Evolutionary conservation across 176 grass and related monocot species (phyloP).

Genomic region (Bromus sterilis): DNA sequence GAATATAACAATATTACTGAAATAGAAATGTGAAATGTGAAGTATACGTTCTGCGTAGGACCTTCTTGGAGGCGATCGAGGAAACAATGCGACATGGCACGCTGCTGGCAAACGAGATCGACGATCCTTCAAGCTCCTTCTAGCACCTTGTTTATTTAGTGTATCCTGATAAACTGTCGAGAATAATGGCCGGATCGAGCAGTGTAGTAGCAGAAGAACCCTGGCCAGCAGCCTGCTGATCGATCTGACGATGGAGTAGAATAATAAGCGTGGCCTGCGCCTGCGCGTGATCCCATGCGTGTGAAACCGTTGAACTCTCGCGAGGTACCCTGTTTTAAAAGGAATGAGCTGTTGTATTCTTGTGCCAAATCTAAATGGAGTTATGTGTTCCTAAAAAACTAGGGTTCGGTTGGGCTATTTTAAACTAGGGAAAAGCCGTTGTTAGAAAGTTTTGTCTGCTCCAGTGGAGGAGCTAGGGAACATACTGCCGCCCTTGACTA

Average conservation of each 20-base stretch:
- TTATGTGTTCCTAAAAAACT: not conserved
- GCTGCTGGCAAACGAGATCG: conserved; percentile 14
- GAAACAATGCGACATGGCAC: conserved; percentile 14
- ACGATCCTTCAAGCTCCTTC: conserved; percentile 12
- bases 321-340: not conserved
- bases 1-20: no score
- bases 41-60: no score
- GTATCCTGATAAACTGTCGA: not conserved
- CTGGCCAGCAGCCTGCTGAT: conserved; percentile 15
- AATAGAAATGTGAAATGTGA: no score
- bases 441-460: conserved; percentile 26
- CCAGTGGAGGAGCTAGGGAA: conserved; percentile 2
- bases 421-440: not conserved
- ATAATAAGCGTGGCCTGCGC: conserved; percentile 19
- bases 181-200: not conserved
- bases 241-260: conserved; percentile 15
- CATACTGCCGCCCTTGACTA: conserved; percentile 32
- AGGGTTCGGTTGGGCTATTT: not conserved
- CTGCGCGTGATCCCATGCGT: conserved; percentile 32
- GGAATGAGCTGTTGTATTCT: not conserved
- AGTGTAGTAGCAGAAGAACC: conserved; percentile 3
- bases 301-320: conserved; percentile 25
- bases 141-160: not conserved
- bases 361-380: not conserved
- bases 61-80: not conserved